Percentiles rank a stretch among this genome's conserved stretches.
Conservation (phyloP, 345 rosid species). For the Euphorbia peplus region DNA sequence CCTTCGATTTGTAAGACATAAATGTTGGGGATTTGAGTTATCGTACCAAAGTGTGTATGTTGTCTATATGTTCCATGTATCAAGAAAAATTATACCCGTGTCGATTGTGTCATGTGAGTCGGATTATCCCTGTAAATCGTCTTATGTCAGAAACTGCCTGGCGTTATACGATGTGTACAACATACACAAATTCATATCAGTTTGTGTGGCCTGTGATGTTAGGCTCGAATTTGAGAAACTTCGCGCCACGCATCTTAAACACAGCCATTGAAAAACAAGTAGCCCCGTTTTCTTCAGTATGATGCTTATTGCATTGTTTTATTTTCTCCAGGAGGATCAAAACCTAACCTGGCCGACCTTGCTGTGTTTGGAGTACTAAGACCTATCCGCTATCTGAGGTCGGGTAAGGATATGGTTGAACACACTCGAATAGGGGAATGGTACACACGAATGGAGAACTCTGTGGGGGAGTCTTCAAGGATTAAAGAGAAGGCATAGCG, state of each 20-base stretch:
- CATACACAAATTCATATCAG: too few relatives aligned
- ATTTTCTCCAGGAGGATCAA: slow-evolving; percentile 53
- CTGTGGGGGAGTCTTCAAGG: slow-evolving; percentile 64
- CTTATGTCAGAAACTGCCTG: background rate
- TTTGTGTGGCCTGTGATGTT: too few relatives aligned
- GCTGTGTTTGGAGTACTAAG: slow-evolving; percentile 90
- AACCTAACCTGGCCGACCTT: slow-evolving; percentile 92
- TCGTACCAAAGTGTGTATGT: background rate
- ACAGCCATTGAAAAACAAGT: background rate
- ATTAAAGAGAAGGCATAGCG: slow-evolving; percentile 19
- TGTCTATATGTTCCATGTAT: background rate
- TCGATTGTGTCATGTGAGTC: background rate
- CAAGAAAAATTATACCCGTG: background rate
- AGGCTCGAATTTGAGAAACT: background rate
- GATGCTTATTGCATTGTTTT: background rate
- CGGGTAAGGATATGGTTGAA: slow-evolving; percentile 90
- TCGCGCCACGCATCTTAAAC: background rate
- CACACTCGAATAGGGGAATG: slow-evolving; percentile 82
- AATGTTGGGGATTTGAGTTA: background rate
- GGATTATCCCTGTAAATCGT: background rate
- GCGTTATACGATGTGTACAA: background rate
- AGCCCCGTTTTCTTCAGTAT: too few relatives aligned
- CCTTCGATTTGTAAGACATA: background rate
- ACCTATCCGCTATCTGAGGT: slow-evolving; percentile 72
- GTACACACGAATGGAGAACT: slow-evolving; percentile 66